These are phyloP conservation scores for Camillea tinctor DNA, from an alignment of 2,329 filamentous ascomycete genomes.

Conservation along the genomic window DNA sequence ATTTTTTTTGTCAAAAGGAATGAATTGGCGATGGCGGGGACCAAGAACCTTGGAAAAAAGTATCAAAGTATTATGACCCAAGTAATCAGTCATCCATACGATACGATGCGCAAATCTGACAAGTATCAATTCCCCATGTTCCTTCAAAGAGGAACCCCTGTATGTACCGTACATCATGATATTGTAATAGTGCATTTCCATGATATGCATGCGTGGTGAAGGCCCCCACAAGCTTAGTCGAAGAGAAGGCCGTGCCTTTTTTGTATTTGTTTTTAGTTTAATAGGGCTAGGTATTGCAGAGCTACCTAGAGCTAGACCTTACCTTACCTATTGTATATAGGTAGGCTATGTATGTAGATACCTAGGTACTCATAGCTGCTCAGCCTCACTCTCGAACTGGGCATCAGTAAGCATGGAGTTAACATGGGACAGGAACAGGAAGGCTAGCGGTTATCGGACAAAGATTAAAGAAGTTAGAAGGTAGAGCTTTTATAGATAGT, in stretches of 20 bases:
- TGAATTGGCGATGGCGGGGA: not conserved
- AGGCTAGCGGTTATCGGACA: not conserved
- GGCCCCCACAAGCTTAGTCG: not conserved
- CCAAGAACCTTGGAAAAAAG: not conserved
- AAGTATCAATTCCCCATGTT: not conserved
- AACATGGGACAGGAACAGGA: not conserved
- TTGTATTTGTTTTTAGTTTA: too few relatives aligned
- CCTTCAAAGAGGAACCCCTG: not conserved
- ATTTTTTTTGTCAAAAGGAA: too few relatives aligned
- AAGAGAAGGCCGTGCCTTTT: not conserved
- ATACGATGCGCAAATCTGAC: not conserved
- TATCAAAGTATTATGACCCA: not conserved
- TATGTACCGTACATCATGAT: not conserved
- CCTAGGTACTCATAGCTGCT: conserved; percentile 4
- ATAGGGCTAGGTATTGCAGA: conserved; percentile 6
- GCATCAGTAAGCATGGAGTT: not conserved
- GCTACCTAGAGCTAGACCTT: conserved; percentile 3
- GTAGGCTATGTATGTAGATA: not conserved
- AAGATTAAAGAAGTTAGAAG: not conserved
- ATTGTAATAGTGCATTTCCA: not conserved
- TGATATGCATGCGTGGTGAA: not conserved
- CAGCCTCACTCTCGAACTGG: not conserved
- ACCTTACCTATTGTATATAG: conserved; percentile 4
- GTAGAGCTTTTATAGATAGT: not conserved
- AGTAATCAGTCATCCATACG: not conserved